Conservation (phyloP, 2,329 filamentous ascomycete genomes). For the Colletotrichum ledebouriae region DNA sequence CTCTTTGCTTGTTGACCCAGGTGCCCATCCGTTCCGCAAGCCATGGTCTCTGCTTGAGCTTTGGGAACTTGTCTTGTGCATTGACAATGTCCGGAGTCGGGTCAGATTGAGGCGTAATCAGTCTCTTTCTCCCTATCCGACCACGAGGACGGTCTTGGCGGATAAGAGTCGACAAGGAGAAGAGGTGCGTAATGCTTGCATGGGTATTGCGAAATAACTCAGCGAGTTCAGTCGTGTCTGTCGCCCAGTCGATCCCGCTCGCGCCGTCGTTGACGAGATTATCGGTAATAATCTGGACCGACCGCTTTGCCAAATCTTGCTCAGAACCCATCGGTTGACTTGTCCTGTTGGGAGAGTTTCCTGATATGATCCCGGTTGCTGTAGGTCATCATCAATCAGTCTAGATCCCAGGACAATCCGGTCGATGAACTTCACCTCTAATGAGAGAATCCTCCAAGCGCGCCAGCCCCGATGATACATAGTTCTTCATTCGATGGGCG, state of each 20-base stretch:
- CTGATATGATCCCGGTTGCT: not conserved
- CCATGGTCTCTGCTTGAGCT: constrained; percentile 13
- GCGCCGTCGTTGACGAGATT: no score
- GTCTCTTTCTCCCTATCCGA: not conserved
- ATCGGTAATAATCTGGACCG: not conserved
- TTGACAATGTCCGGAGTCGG: not conserved
- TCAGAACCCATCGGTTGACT: not conserved
- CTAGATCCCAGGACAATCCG: no score
- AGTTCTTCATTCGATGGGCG: not conserved
- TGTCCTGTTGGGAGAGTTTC: constrained; percentile 10
- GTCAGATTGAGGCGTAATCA: not conserved
- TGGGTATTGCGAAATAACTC: constrained; percentile 18
- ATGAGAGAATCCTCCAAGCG: not conserved
- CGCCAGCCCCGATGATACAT: not conserved
- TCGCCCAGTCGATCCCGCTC: not conserved
- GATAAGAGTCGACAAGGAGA: constrained; percentile 13
- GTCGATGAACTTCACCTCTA: not conserved
- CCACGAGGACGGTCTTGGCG: constrained; percentile 19
- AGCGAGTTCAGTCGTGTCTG: constrained; percentile 9
- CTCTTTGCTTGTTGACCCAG: not conserved
- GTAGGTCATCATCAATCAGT: not conserved
- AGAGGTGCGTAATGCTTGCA: constrained; percentile 19
- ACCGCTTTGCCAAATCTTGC: not conserved
- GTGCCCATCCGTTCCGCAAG: constrained; percentile 11
- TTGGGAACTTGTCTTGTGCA: constrained; percentile 22